Conservation (phyloP, 176 grass and related monocot species). For the Eremochloa ophiuroides region DNA sequence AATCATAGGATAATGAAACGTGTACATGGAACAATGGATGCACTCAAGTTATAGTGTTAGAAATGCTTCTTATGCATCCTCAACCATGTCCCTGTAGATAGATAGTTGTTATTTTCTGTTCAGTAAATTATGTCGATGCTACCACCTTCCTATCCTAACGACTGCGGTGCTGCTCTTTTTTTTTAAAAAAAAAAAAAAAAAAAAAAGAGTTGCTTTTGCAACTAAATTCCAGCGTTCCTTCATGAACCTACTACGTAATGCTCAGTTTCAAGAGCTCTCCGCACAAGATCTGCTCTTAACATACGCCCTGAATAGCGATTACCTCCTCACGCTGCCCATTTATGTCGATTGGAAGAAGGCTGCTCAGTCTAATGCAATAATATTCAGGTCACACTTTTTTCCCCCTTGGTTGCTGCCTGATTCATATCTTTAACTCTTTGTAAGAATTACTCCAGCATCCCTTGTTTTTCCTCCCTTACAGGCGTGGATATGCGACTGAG, state of each 20-base stretch:
- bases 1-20: not conserved
- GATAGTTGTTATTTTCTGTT: too few relatives aligned
- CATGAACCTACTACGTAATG: slow-evolving; percentile 87
- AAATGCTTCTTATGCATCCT: too few relatives aligned
- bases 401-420: not conserved
- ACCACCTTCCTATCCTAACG: too few relatives aligned
- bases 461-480: not conserved
- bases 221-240: slow-evolving; percentile 83
- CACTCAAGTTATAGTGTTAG: too few relatives aligned
- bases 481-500: slow-evolving; percentile 90
- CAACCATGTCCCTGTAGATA: too few relatives aligned
- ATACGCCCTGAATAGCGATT: slow-evolving; percentile 70
- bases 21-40: not conserved
- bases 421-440: not conserved
- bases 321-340: slow-evolving; percentile 81
- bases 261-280: slow-evolving; percentile 87
- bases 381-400: slow-evolving; percentile 64
- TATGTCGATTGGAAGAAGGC: slow-evolving; percentile 89
- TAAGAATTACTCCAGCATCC: not conserved
- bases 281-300: slow-evolving; percentile 66
- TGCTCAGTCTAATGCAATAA: slow-evolving; percentile 78
- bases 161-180: not conserved
- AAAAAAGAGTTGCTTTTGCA: slow-evolving; percentile 50
- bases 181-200: not conserved
- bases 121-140: too few relatives aligned